These are phyloP conservation scores for Austroboletus eburneus DNA, from an alignment of 768 basidiomycete genomes.

Conservation along the genomic window DNA sequence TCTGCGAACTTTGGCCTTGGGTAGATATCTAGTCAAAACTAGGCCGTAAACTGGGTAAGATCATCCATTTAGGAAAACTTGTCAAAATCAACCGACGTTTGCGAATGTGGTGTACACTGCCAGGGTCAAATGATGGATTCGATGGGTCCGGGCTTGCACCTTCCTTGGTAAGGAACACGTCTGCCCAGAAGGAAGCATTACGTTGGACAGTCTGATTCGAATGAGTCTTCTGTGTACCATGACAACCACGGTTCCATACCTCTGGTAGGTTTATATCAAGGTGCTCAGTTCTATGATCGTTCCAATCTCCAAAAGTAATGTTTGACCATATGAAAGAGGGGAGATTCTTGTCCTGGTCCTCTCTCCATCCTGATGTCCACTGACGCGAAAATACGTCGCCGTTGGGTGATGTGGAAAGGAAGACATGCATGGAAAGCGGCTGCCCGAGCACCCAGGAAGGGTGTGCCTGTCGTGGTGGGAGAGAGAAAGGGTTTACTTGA, in stretches of 20 bases:
- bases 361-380: constrained; percentile 47
- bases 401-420: constrained; percentile 62
- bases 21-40: constrained; percentile 87
- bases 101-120: constrained; percentile 63
- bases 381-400: constrained; percentile 56
- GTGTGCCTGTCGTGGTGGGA: constrained; percentile 50
- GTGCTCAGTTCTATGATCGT: constrained; percentile 51
- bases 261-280: constrained; percentile 63
- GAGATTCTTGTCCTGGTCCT: constrained; percentile 46
- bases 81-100: constrained; percentile 53
- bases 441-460: constrained; percentile 62
- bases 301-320: constrained; percentile 75
- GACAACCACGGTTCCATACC: constrained; percentile 37
- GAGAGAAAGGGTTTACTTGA: constrained; percentile 42
- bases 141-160: constrained; percentile 63
- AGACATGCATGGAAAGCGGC: constrained; percentile 65
- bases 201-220: constrained; percentile 58
- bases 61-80: not conserved
- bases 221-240: constrained; percentile 5
- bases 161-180: constrained; percentile 69
- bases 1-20: constrained; percentile 68
- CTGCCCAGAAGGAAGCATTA: constrained; percentile 82
- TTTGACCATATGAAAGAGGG: constrained; percentile 76
- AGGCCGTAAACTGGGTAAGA: constrained; percentile 2
- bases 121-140: constrained; percentile 46